phyloP scores from a whole-genome alignment of 768 basidiomycete species.

The Strobilomyces dryophilus region DNA sequence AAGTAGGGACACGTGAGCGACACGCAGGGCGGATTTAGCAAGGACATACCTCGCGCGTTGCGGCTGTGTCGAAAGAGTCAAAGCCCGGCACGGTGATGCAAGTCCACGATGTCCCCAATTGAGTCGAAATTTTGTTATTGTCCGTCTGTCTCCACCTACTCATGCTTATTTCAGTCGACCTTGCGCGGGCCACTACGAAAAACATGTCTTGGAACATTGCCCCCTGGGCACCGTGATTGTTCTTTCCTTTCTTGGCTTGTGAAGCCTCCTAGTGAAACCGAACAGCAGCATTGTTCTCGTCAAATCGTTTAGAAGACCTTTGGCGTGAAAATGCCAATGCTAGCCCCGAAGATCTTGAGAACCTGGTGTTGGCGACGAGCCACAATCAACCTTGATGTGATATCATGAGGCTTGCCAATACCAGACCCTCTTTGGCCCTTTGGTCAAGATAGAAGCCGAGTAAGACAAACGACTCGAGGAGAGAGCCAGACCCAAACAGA shows the following conservation, averaged over 20 bases:
- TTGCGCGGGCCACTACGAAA: conserved; percentile 92
- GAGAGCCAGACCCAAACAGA: conserved; percentile 99
- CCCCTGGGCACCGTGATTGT: conserved; percentile 96
- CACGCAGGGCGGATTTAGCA: no score
- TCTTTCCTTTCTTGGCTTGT: conserved; percentile 99
- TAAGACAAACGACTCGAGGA: conserved; percentile 96
- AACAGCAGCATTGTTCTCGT: conserved; percentile 91
- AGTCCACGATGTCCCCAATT: no score
- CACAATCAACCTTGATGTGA: conserved; percentile 81
- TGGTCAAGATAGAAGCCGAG: conserved; percentile 99
- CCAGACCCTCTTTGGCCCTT: conserved; percentile 98
- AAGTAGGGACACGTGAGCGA: no score
- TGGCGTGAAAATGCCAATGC: conserved; percentile 97
- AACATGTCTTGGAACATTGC: conserved; percentile 99
- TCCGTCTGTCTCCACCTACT: neutral
- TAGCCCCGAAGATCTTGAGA: conserved; percentile 93
- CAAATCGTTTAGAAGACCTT: conserved; percentile 97
- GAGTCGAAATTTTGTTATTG: neutral
- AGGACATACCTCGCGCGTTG: no score
- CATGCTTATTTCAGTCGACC: conserved; percentile 65
- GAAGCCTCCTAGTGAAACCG: conserved; percentile 93
- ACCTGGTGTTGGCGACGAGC: conserved; percentile 98
- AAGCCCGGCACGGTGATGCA: no score
- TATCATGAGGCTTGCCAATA: conserved; percentile 99
- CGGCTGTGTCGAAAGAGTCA: no score